Conservation (phyloP, 805 yeast genomes). For the Scheffersomyces ergatensis region DNA sequence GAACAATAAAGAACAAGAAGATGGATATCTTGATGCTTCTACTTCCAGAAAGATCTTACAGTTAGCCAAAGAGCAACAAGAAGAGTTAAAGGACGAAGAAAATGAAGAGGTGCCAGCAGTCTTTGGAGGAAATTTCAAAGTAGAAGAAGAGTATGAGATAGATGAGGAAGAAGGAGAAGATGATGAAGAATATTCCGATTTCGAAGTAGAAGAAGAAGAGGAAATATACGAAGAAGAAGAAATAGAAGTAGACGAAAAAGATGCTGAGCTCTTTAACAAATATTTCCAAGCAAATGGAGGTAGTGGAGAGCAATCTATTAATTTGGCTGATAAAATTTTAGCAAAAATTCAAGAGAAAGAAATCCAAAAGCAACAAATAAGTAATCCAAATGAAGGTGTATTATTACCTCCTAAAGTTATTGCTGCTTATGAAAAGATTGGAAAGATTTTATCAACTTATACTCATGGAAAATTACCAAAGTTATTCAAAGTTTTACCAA, state of each 20-base stretch:
- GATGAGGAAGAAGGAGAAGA: constrained; percentile 31
- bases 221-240: constrained; percentile 55
- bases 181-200: constrained; percentile 49
- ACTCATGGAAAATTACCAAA: constrained; percentile 97
- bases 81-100: constrained; percentile 68
- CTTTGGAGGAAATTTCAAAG: constrained; percentile 20
- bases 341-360: constrained; percentile 83
- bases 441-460: constrained; percentile 81
- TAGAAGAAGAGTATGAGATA: constrained; percentile 18
- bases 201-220: constrained; percentile 54
- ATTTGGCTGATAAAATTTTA: constrained; percentile 90
- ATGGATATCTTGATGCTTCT: constrained; percentile 72
- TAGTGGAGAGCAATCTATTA: constrained; percentile 45
- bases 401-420: constrained; percentile 94
- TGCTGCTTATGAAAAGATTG: constrained; percentile 90
- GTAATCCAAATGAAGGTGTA: constrained; percentile 57
- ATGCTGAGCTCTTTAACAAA: constrained; percentile 78
- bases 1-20: constrained; percentile 42
- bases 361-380: constrained; percentile 22
- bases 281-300: constrained; percentile 47
- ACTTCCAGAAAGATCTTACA: constrained; percentile 82
- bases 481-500: constrained; percentile 90
- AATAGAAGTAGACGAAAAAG: constrained; percentile 70
- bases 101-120: constrained; percentile 18
- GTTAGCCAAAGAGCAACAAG: constrained; percentile 90